phyloP scores from a whole-genome alignment of 495 filamentous ascomycete genomes.

The Platismatia glauca region DNA sequence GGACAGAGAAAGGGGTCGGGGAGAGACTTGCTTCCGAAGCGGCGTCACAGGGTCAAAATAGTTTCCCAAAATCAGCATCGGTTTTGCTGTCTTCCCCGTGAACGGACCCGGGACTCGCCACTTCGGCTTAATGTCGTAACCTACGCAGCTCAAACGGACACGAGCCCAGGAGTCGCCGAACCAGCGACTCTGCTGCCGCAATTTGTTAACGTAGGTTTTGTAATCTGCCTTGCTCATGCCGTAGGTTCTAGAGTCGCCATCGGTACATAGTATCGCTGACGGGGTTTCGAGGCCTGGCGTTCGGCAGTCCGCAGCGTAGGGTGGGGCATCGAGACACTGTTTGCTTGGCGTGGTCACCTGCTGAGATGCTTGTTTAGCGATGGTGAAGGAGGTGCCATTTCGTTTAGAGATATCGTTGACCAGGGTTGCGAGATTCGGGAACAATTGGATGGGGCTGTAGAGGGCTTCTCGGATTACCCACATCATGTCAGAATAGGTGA shows the following conservation, averaged over 20 bases:
- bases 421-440: slow-evolving; percentile 9
- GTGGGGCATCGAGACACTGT: neutral
- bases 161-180: slow-evolving; percentile 50
- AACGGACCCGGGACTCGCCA: slow-evolving; percentile 40
- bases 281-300: slow-evolving; percentile 23
- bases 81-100: slow-evolving; percentile 33
- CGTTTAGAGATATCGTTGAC: neutral
- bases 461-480: slow-evolving; percentile 28
- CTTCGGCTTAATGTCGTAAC: slow-evolving; percentile 48
- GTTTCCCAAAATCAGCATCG: slow-evolving; percentile 52
- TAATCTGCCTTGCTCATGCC: slow-evolving; percentile 26
- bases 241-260: slow-evolving; percentile 32
- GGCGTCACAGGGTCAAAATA: slow-evolving; percentile 46
- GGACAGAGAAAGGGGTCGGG: neutral
- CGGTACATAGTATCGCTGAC: slow-evolving; percentile 39
- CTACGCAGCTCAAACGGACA: slow-evolving; percentile 47
- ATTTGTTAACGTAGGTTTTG: slow-evolving; percentile 32
- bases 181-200: slow-evolving; percentile 29
- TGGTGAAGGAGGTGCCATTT: slow-evolving; percentile 4
- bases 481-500: slow-evolving; percentile 38
- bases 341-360: neutral
- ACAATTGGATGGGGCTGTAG: slow-evolving; percentile 19
- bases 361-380: slow-evolving; percentile 3
- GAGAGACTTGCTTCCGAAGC: slow-evolving; percentile 3
- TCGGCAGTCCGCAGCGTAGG: slow-evolving; percentile 1